Evolutionary conservation across 1,139 yeast genomes (phyloP).

Genomic region (Protomyces inouyei): DNA sequence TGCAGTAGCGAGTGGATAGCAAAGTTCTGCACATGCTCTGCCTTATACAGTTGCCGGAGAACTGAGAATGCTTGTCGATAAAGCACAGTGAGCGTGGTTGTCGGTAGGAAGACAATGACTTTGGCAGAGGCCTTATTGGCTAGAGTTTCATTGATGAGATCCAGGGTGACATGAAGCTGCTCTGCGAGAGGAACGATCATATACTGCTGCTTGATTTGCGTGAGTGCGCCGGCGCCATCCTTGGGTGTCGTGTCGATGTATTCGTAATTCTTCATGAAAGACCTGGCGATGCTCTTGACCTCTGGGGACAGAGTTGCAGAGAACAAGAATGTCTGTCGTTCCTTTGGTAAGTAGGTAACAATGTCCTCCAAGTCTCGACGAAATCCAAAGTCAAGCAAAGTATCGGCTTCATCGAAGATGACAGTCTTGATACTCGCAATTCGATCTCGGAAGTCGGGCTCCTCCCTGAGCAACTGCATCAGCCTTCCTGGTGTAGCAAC

Average conservation of each 20-base stretch:
- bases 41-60: slow-evolving; percentile 74
- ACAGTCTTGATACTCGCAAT: slow-evolving; percentile 67
- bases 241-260: slow-evolving; percentile 69
- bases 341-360: slow-evolving; percentile 71
- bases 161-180: slow-evolving; percentile 5
- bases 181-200: slow-evolving; percentile 5
- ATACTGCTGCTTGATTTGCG: slow-evolving; percentile 22
- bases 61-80: slow-evolving; percentile 55
- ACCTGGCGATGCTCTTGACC: slow-evolving; percentile 62
- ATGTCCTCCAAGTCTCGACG: slow-evolving; percentile 63
- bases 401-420: slow-evolving; percentile 89
- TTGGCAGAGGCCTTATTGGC: slow-evolving; percentile 6
- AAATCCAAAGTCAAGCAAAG: slow-evolving; percentile 74
- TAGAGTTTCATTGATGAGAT: slow-evolving; percentile 16
- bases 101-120: slow-evolving; percentile 26
- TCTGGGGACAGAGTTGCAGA: slow-evolving; percentile 88
- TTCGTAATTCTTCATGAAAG: slow-evolving; percentile 53
- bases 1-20: slow-evolving; percentile 73
- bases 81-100: slow-evolving; percentile 22
- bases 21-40: slow-evolving; percentile 43
- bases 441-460: slow-evolving; percentile 66
- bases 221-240: slow-evolving; percentile 14
- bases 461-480: slow-evolving; percentile 66
- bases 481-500: slow-evolving; percentile 93
- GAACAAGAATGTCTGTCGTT: slow-evolving; percentile 86